A percentile compares a stretch with the other conserved stretches of the same genome.
phyloP scores from a whole-genome alignment of 352 stramenopile species.

The Pythium scleroteichum region DNA sequence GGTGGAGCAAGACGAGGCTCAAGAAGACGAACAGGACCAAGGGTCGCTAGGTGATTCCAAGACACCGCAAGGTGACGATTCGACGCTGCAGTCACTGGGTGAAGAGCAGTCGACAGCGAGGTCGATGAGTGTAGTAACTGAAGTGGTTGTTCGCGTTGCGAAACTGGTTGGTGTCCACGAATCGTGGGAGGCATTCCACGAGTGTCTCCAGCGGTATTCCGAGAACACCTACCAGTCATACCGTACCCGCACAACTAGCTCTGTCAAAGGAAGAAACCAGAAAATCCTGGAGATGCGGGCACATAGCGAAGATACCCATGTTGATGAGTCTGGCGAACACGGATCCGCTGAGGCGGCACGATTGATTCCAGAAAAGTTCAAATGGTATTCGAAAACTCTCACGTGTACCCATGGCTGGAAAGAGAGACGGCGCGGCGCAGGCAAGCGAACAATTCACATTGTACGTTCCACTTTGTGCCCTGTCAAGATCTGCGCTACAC shows the following conservation, averaged over 20 bases:
- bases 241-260: conserved; percentile 74
- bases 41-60: background rate
- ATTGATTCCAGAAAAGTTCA: conserved; percentile 64
- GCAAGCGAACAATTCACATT: conserved; percentile 63
- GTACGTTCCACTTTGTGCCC: conserved; percentile 69
- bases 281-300: conserved; percentile 57
- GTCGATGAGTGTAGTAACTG: conserved; percentile 22
- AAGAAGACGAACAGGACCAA: background rate
- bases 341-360: conserved; percentile 19
- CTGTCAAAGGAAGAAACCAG: conserved; percentile 62
- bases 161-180: conserved; percentile 51
- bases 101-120: background rate
- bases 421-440: conserved; percentile 60
- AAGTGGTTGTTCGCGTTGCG: conserved; percentile 65
- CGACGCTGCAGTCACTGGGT: background rate
- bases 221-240: conserved; percentile 73
- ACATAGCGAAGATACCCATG: background rate
- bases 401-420: conserved; percentile 86
- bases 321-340: background rate
- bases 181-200: conserved; percentile 76
- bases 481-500: conserved; percentile 77
- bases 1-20: too few species aligned
- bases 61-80: background rate
- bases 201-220: conserved; percentile 58
- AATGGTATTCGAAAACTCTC: conserved; percentile 83